Evolutionary conservation across 2,329 filamentous ascomycete species (phyloP).

Genomic region (Fusarium oxysporum): DNA sequence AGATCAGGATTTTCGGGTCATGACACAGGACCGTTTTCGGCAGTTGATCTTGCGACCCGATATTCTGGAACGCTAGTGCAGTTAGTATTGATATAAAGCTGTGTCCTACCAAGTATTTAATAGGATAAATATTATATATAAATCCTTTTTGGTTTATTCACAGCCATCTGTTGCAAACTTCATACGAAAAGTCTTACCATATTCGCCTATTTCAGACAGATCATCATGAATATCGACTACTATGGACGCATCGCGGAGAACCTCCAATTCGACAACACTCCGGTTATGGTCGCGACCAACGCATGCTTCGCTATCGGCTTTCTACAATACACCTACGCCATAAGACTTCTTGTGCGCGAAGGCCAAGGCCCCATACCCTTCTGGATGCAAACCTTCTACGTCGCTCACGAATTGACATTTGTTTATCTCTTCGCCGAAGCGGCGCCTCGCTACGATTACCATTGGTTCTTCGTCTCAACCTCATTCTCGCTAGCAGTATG

Average conservation of each 20-base stretch:
- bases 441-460: not conserved
- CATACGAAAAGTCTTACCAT: not conserved
- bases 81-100: not conserved
- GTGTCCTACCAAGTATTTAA: not conserved
- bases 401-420: not conserved
- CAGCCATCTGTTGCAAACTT: too few species aligned
- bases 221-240: not conserved
- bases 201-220: too few species aligned
- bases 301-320: not conserved
- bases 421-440: not conserved
- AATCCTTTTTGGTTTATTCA: too few species aligned
- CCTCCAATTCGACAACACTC: not conserved
- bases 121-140: not conserved
- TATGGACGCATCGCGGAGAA: not conserved
- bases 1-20: too few species aligned
- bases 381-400: slow-evolving; percentile 14
- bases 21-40: accelerated
- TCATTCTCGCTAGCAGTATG: not conserved
- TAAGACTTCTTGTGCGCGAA: slow-evolving; percentile 2
- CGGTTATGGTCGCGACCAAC: not conserved
- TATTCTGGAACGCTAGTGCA: not conserved
- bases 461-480: not conserved
- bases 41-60: not conserved
- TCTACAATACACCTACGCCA: slow-evolving; percentile 12
- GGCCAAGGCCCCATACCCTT: slow-evolving; percentile 13